Base-by-base conservation (phyloP, 2,329 filamentous ascomycete species). In the Fusarium compactum region DNA sequence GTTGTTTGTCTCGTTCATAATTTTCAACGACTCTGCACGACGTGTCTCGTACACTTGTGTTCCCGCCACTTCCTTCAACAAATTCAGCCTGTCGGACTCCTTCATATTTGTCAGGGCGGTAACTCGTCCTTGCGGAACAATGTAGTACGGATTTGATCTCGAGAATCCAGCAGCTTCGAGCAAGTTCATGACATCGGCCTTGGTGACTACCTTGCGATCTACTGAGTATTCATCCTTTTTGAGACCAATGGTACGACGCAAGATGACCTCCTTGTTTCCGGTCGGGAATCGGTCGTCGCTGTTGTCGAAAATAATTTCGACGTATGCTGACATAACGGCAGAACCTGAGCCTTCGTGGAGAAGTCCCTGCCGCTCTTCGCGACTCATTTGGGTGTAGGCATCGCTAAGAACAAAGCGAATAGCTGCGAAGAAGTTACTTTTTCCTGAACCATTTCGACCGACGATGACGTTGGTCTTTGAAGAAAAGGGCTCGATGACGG, bases 151-250 rank as follows among this genome's bases (percentile, higher is more conserved):
- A 79, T 99, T 99, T 61, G 95, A 97, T 72, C 94, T 90, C 66
- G 95, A 98, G 81, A 99, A 98, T 22, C 96, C 96, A 16, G 96
- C 96, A 10, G 94, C 97, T 80, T 99, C 96, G 44, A 99, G 87
- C 40, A 99, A 87, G 79, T 97, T 97, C 85, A 97, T 92, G 64
- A 99, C 95, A 79, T 99, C 96, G 68, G 90, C 88, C 79, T 97
- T 97, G 40, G 95, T 97, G 34, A 95, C 93, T 72, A 97, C 97
- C 83, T 98, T 99, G 78, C 95, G 93, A 81, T 99, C 96, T 30
- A 99, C 89, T 3, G 95, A 97, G 80, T 98, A 99, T 83, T 99
- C 96, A 79, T 99, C 96, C 82, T 99, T 99, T 82, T 99, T 98
- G 69, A 95, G 86, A 55, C 95, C 96, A 79, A 99, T 99, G 0